Base-by-base conservation (phyloP, 1,284 basidiomycete species). In the Phellinidium pouzarii region DNA sequence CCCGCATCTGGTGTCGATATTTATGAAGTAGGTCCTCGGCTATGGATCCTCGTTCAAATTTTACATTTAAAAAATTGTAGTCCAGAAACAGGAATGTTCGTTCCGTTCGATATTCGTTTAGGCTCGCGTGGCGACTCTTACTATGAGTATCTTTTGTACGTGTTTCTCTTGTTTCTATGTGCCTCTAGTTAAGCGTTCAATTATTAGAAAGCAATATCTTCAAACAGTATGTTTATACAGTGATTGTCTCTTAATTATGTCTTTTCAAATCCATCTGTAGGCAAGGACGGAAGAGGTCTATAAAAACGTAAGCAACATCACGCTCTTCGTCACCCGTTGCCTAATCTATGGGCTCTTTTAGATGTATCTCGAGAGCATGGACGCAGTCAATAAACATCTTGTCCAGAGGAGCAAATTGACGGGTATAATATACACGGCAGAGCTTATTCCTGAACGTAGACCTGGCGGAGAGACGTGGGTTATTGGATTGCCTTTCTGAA, bases 41-140 rank as follows among this genome's bases (percentile, higher is more conserved):
- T 58, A 58, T 9, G 23, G 27, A 22, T 54, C 27, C 14, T 47
- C n/a, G 14, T 53, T 44, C 44, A 51, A 5, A 47, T 53, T 19
- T 36, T 14, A 12, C 20, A 51, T 7, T 20, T 38, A 17, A 40
- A 36, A 29, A 23, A 8, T 45, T 43, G 4, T 53, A 91, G 88
- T 50, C 74, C 84, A 0, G 64, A 79, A 17, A 76, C 71, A 31
- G 93, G 91, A 5, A 71, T 75, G 41, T 95, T 91, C 61, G 73
- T 82, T 29, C 71, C 80, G 8, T 84, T 86, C 19, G 81, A 87
- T 36, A 90, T 98, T 56, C 83, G 94, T 7, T 77, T 97, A 12
- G 94, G 94, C 7, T 94, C 92, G 14, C 79, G 94, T 26, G 94
- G 89, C 20, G 94, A 98, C 68, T 94, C 91, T 3, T 97, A 87